These are phyloP conservation scores for Cryptococcus sp. DNA, from an alignment of 1,284 basidiomycete species.

Conservation along the genomic window DNA sequence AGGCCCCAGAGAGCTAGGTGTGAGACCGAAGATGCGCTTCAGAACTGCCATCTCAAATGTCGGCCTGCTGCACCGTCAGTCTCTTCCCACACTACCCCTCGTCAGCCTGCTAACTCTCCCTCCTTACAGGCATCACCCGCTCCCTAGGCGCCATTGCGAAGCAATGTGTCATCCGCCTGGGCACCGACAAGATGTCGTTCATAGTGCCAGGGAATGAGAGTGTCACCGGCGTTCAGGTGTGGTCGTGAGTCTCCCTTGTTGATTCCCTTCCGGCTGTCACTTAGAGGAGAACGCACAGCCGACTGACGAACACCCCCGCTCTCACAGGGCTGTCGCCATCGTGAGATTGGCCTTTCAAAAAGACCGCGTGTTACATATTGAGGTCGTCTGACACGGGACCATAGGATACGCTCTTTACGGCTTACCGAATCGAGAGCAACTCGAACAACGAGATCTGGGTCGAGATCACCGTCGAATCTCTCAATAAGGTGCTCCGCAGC, in stretches of 20 bases:
- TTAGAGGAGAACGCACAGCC: not conserved
- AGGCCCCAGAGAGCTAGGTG: too few species aligned
- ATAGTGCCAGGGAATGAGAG: constrained; percentile 69
- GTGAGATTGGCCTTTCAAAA: not conserved
- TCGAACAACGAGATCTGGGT: constrained; percentile 74
- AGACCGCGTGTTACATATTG: too few species aligned
- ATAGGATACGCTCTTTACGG: constrained; percentile 62
- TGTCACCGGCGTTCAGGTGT: constrained; percentile 83
- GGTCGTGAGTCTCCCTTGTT: constrained; percentile 65
- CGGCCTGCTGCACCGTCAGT: constrained; percentile 59
- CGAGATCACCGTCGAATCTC: constrained; percentile 61
- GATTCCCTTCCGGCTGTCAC: not conserved
- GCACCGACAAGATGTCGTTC: constrained; percentile 70
- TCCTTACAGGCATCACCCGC: constrained; percentile 62
- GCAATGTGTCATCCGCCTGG: constrained; percentile 75
- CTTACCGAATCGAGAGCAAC: constrained; percentile 84
- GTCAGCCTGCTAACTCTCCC: not conserved
- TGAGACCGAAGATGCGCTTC: constrained; percentile 58
- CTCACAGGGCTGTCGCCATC: not conserved
- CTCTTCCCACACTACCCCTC: not conserved
- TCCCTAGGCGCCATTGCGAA: constrained; percentile 78
- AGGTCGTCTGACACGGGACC: not conserved
- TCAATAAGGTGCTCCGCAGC: constrained; percentile 64
- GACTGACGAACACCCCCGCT: not conserved
- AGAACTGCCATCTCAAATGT: constrained; percentile 62